A percentile compares a stretch with the other conserved stretches of the same genome.
These are phyloP conservation scores for Chlamydomonas sp. DNA, from an alignment of 139 green algal genomes.

Conservation along the genomic window DNA sequence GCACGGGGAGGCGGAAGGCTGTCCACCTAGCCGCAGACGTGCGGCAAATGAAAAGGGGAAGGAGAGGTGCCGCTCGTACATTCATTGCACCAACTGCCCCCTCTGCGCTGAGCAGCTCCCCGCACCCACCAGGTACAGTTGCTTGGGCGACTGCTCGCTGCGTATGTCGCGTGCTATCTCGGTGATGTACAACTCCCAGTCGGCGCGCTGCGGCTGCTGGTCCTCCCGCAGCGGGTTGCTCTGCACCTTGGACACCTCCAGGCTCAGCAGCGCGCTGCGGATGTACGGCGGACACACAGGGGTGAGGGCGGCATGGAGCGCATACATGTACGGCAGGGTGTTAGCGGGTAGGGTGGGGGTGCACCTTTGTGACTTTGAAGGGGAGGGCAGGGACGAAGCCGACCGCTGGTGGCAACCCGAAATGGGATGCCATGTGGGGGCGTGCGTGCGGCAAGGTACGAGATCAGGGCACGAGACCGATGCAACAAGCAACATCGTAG, in stretches of 20 bases:
- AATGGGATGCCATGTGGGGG: no score
- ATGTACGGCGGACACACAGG: background rate
- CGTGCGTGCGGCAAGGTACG: no score
- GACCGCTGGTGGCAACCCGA: no score
- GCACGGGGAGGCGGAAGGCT: no score
- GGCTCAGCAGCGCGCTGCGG: constrained; percentile 84
- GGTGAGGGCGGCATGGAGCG: background rate
- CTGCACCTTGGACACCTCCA: constrained; percentile 84
- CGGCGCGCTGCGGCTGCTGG: constrained; percentile 67
- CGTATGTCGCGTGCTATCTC: constrained; percentile 81
- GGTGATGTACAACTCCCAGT: constrained; percentile 96
- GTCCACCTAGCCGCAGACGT: no score
- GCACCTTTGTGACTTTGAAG: no score
- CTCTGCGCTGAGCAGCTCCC: constrained; percentile 54
- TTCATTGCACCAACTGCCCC: background rate
- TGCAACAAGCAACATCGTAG: no score
- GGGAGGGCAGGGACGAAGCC: no score
- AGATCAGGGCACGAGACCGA: no score
- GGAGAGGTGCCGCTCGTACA: background rate
- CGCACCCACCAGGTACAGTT: constrained; percentile 73
- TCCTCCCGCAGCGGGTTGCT: constrained; percentile 33
- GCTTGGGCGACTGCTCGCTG: constrained; percentile 90
- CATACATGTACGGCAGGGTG: background rate
- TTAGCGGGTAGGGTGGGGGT: no score
- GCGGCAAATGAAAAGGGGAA: background rate